phyloP scores from a whole-genome alignment of 306 rosid species.

The Alnus glutinosa region DNA sequence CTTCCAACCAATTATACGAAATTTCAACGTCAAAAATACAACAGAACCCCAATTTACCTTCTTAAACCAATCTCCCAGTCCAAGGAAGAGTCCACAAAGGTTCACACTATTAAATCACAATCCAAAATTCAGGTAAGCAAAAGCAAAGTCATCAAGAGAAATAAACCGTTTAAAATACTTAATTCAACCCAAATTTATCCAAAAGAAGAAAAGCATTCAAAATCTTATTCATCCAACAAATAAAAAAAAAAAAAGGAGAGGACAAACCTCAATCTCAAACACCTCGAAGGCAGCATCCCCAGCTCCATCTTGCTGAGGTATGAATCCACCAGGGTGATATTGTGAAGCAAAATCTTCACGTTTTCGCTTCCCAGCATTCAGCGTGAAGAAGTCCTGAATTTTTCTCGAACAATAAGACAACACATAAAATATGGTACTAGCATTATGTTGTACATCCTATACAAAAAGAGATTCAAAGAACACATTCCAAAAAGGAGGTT shows the following conservation, averaged over 20 bases:
- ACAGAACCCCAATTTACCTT: not conserved
- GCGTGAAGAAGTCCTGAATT: constrained; percentile 76
- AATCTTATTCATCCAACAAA: not conserved
- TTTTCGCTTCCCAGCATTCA: constrained; percentile 76
- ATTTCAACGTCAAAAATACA: not conserved
- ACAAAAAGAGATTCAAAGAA: constrained; percentile 6
- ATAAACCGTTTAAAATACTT: not conserved
- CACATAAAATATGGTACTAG: constrained; percentile 19
- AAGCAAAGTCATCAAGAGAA: not conserved
- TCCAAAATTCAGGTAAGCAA: not conserved
- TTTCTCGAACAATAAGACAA: constrained; percentile 30
- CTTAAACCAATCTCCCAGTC: not conserved
- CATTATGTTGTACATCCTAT: constrained; percentile 21
- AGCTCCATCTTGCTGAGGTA: constrained; percentile 99
- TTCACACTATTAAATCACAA: not conserved
- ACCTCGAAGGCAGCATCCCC: constrained; percentile 58
- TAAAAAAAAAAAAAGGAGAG: constrained; percentile 5
- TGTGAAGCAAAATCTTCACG: constrained; percentile 84
- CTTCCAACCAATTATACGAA: not conserved
- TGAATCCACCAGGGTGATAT: constrained; percentile 71
- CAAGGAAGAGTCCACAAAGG: not conserved
- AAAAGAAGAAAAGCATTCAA: not conserved
- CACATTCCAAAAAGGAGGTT: constrained; percentile 16
- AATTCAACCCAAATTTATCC: not conserved
- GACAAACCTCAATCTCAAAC: constrained; percentile 80